Base-by-base conservation (phyloP, 352 stramenopile species). In the Phytophthora nicotianae region DNA sequence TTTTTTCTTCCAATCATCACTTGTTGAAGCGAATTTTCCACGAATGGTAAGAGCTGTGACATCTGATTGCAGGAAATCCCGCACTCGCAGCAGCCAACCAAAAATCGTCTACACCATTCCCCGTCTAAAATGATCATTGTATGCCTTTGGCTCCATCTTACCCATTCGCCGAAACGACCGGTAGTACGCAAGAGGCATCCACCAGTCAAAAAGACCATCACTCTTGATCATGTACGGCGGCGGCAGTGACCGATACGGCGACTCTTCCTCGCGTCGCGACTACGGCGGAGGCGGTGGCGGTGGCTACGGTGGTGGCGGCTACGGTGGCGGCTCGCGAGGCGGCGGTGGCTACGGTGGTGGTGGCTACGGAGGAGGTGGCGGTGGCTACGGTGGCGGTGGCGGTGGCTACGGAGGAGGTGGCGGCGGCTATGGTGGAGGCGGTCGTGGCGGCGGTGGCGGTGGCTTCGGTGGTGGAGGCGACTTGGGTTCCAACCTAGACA, bases 401-500 rank as follows among this genome's bases (percentile, higher is more conserved):
- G 58, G 75, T 21, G 56, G 72, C n/a, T 72, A 74, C 48, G 60
- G 70, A 13, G 57, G 68, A 24, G 70, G 72, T 32, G 60, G 72
- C 32, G 68, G 62, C 26, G 68, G 75, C 11, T 51, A 66, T 13
- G 45, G 62, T 11, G 54, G 68, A 20, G 63, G 72, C 13, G 57
- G 70, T 17, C 70, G 82, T 19, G 71, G 81, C 17, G 74, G 68
- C 1, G 60, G 75, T 8, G 64, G 68, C 33, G 64, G 77, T 45
- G 62, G 77, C n/a, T 52, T 51, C 46, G 62, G 79, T 27, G 56
- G 59, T 1, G 79, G 77, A 24, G 82, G 86, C 26, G 89, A 93
- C 65, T 70, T 98, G 1, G 96, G 96, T 23, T 73, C 88, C 5
- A 90, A 90, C 65, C 79, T 99, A 41, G 76, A 89, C 53, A 84